Evolutionary conservation across 139 green algal genomes (phyloP), one percentile per base, ranked within the genome.

Genomic region (Diplosphaera chodatii): DNA sequence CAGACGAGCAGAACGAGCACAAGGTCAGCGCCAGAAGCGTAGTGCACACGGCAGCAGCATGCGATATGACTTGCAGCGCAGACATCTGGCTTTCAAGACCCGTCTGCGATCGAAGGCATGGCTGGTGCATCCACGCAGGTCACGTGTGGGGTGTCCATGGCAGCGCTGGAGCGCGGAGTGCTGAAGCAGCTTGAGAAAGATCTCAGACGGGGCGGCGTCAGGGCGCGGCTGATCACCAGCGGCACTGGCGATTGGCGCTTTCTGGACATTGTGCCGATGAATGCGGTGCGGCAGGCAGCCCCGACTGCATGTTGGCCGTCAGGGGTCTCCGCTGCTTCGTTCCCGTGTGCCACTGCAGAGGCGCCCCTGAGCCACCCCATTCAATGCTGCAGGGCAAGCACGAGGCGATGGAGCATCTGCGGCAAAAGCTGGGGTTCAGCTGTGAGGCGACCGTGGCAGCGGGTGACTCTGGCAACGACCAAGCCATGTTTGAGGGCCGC

Each of bases 1-100:
- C 83, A 40, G 82, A 88, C 20, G 89, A 94, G 80, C 86, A 90
- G 74, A 91, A 90, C 55, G 75, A 86, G 37, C 85, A 91, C 81
- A 94, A 94, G 77, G 73, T 73, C 13, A 59, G 16, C n/a, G n/a
- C n/a, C n/a, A n/a, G n/a, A n/a, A n/a, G n/a, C n/a, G n/a, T n/a
- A n/a, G n/a, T n/a, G n/a, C n/a, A n/a, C n/a, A n/a, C n/a, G n/a
- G n/a, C n/a, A n/a, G n/a, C n/a, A n/a, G n/a, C n/a, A n/a, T n/a
- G n/a, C n/a, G n/a, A n/a, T n/a, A n/a, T n/a, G n/a, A n/a, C n/a
- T n/a, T n/a, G n/a, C n/a, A n/a, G n/a, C n/a, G n/a, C n/a, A n/a
- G n/a, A n/a, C n/a, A n/a, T n/a, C n/a, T n/a, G n/a, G n/a, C n/a
- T n/a, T n/a, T n/a, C n/a, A n/a, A n/a, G n/a, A n/a, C n/a, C n/a